Conservation (phyloP, 208 protist species). For the Trichomonas tenax region DNA sequence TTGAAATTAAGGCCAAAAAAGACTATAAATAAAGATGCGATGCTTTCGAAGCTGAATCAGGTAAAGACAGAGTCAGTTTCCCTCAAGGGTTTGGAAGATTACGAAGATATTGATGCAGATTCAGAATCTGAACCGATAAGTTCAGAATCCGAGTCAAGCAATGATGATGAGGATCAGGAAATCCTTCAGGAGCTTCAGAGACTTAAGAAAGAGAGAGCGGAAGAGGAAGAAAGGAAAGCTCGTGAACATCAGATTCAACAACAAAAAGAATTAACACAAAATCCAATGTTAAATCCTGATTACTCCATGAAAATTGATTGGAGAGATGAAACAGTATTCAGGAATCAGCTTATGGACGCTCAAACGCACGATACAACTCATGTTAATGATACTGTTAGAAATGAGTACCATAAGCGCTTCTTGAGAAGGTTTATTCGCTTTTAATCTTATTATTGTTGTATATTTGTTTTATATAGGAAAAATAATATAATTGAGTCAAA, state of each 20-base stretch:
- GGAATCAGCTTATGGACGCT: neutral
- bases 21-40: neutral
- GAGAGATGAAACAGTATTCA: neutral
- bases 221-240: slow-evolving; percentile 8
- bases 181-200: neutral
- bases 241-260: neutral
- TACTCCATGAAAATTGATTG: neutral
- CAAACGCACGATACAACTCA: neutral
- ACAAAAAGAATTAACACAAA: neutral
- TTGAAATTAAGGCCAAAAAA: neutral
- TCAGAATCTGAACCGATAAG: neutral
- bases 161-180: neutral
- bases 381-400: neutral
- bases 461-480: too few relatives aligned
- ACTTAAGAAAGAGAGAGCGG: neutral
- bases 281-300: neutral
- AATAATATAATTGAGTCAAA: too few relatives aligned
- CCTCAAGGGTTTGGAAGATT: neutral
- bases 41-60: neutral
- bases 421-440: neutral
- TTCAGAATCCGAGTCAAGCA: neutral
- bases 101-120: neutral
- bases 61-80: neutral
- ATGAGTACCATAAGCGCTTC: neutral
- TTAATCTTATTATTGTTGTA: neutral